Evolutionary conservation across 2,329 filamentous ascomycete genomes (phyloP), one percentile per base, ranked within the genome.

Genomic region (Podosphaera xanthii): DNA sequence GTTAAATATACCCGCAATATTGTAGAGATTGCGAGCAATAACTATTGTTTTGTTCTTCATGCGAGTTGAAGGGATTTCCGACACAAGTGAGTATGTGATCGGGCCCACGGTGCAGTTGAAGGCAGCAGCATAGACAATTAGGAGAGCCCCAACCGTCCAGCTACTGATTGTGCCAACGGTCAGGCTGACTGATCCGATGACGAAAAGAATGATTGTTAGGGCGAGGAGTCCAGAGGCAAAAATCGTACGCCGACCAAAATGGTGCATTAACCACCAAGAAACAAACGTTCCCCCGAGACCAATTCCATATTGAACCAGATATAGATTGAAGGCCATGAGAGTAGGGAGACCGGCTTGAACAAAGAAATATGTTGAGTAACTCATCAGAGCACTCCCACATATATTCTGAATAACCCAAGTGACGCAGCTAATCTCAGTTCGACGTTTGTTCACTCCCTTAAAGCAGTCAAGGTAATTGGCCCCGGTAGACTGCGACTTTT

Each of bases 31-130:
- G 59, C 88, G 83, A 0, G 86, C 87, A 3, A 94, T 77, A 0
- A 91, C 88, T 36, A 94, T 84, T 0, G 88, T 94, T 75, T 94
- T 94, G 73, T 92, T 88, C 68, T 89, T 85, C 42, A 94, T 76
- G 0, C 88, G 79, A 22, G 86, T 81, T 0, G 87, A 87, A 0
- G 87, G 87, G 35, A 94, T 72, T 70, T 94, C 88, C 1, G 84
- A 80, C 5, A 94, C 87, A 8, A 94, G 78, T 0, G 86, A 90
- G 72, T 92, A 94, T 71, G 84, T 87, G 8, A 94, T 86, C 0
- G 88, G 91, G 38, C 88, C 88, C 56, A 94, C 87, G 0, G 86
- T 87, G 57, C 89, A 75, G 69, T 94, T 86, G 72, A 94, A 94
- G 64, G 83, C 78, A 59, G 91, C 74, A 1, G 88, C 84, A 84